A percentile compares a stretch with the other conserved stretches of the same genome.
Evolutionary conservation across 345 rosid genomes (phyloP).

Genomic region (Eucalyptus coolabah): DNA sequence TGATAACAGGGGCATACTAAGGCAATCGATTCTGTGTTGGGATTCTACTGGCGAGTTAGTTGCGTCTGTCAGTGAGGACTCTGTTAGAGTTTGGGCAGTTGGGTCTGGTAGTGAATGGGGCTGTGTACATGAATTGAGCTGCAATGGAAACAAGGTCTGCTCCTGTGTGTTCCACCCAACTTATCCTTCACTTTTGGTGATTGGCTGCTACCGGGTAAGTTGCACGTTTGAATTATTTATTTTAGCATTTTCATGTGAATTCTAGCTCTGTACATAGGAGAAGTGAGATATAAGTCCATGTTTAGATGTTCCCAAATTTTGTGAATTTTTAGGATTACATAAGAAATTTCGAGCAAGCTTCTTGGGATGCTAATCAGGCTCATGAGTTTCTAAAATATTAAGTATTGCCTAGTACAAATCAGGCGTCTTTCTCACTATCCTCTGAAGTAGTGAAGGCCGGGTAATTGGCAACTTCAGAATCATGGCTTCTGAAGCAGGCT

Average conservation of each 20-base stretch:
- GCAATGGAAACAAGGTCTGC: constrained; percentile 68
- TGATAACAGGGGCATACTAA: constrained; percentile 58
- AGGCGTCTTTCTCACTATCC: background rate
- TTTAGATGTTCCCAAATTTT: background rate
- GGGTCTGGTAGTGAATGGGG: constrained; percentile 91
- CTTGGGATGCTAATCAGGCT: background rate
- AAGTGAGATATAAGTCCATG: background rate
- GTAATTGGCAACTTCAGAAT: background rate
- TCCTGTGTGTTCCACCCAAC: constrained; percentile 91
- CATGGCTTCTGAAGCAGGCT: background rate
- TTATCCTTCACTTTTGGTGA: constrained; percentile 58
- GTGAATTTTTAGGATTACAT: background rate
- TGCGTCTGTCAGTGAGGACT: constrained; percentile 94
- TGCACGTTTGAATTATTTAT: background rate
- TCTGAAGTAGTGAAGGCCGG: background rate
- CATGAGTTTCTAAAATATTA: background rate
- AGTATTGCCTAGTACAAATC: background rate
- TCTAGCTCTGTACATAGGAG: background rate
- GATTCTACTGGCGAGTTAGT: constrained; percentile 75
- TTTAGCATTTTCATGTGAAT: background rate
- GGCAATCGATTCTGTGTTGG: constrained; percentile 73
- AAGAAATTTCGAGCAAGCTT: background rate
- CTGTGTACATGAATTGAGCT: constrained; percentile 77
- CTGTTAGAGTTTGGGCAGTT: constrained; percentile 86
- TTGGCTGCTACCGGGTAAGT: constrained; percentile 88